Conservation (phyloP, 73 alveolate species). For the Urostyla sp. region DNA sequence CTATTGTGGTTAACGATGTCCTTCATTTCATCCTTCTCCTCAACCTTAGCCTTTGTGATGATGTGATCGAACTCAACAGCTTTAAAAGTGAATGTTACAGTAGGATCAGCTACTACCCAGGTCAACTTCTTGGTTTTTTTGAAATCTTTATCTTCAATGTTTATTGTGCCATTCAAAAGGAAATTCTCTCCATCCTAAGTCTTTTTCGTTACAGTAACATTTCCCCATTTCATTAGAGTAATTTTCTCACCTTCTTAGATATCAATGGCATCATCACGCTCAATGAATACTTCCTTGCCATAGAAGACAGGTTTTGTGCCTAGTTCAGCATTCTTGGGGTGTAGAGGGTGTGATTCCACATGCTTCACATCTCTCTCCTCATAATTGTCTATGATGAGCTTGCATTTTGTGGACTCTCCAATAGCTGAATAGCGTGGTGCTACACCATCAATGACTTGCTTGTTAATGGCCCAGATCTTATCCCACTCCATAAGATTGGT, state of each 20-base stretch:
- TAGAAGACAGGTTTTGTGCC: constrained; percentile 73
- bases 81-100: constrained; percentile 70
- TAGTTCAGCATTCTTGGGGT: constrained; percentile 81
- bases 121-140: constrained; percentile 88
- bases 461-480: constrained; percentile 93
- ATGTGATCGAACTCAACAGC: constrained; percentile 94
- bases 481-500: constrained; percentile 97
- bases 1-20: constrained; percentile 84
- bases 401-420: constrained; percentile 73
- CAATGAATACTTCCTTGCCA: constrained; percentile 71
- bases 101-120: constrained; percentile 87
- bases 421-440: constrained; percentile 92
- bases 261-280: constrained; percentile 77
- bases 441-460: constrained; percentile 83
- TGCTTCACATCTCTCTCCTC: constrained; percentile 63
- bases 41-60: constrained; percentile 87
- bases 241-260: constrained; percentile 81
- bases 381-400: constrained; percentile 75
- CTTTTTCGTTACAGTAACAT: constrained; percentile 69
- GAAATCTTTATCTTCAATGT: constrained; percentile 90
- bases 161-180: constrained; percentile 54
- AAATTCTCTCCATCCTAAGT: constrained; percentile 59
- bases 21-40: constrained; percentile 86
- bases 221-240: constrained; percentile 87
- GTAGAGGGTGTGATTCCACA: constrained; percentile 81